Evolutionary conservation across 2,329 filamentous ascomycete species (phyloP), one percentile per base, ranked within the genome.

Genomic region (Tolypocladium album): DNA sequence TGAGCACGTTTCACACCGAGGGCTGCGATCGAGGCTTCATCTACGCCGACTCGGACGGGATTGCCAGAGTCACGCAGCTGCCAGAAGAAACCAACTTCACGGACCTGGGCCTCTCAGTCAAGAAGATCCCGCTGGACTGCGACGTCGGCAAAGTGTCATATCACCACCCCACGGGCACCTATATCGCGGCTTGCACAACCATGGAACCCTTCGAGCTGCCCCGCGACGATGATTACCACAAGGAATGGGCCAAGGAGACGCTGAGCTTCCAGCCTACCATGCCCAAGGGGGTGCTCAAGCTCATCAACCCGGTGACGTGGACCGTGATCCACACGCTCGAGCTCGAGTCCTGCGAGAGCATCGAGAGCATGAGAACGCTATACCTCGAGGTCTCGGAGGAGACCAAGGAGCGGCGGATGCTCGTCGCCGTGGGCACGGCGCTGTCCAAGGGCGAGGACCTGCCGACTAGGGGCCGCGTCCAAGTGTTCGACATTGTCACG

Each of bases 401-500:
- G 40, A 97, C 92, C 0, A 90, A 94, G 69, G 89, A 96, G 70
- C 86, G 91, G 20, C 88, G 86, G 67, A 87, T 89, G 68, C 81
- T 97, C 55, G 82, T 99, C 57, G 86, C 88, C 0, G 87, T 97
- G 1, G 94, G 93, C 17, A 96, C 93, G 0, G 88, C 91, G 1
- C 82, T 94, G 34, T 83, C 87, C n/a, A 88, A 88, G 62, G 94
- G 94, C 47, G 94, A 99, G 74, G 94, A 97, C 68, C 83, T 96
- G 60, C 88, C 92, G 0, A 88, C 92, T 0, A 86, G 89, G 55
- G 94, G 94, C 2, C 84, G 88, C 47, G 84, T 99, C 45, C 92
- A 94, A 67, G 89, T 97, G 56, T 96, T 94, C 68, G 92, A 97
- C 68, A 84, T 99, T 38, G 92, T 96, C 61, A 84, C 88, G 40